These are phyloP conservation scores for Oleoguttula mirabilis DNA, from an alignment of 495 filamentous ascomycete genomes.

Conservation along the genomic window DNA sequence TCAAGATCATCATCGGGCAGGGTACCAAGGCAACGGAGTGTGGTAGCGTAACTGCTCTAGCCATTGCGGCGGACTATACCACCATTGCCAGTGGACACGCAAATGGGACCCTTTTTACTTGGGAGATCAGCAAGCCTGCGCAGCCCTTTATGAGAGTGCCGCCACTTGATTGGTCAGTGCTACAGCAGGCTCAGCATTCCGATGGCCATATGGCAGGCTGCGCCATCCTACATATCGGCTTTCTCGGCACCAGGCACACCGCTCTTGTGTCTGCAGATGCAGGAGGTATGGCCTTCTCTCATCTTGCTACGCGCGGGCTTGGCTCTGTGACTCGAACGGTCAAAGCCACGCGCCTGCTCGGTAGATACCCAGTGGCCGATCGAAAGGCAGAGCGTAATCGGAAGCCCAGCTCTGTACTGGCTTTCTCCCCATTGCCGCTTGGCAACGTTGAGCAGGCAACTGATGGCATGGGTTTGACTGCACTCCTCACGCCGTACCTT, in stretches of 20 bases:
- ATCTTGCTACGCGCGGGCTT: slow-evolving; percentile 82
- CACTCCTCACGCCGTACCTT: slow-evolving; percentile 90
- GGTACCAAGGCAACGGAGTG: slow-evolving; percentile 91
- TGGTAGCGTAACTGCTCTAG: slow-evolving; percentile 74
- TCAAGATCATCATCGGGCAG: slow-evolving; percentile 87
- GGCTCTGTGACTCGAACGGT: slow-evolving; percentile 75
- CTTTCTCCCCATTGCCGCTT: slow-evolving; percentile 78
- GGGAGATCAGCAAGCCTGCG: slow-evolving; percentile 73
- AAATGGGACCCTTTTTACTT: slow-evolving; percentile 88
- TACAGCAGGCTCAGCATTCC: slow-evolving; percentile 44
- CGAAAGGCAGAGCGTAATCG: slow-evolving; percentile 45
- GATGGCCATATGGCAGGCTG: slow-evolving; percentile 76
- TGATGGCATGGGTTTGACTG: slow-evolving; percentile 81
- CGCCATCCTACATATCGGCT: slow-evolving; percentile 77
- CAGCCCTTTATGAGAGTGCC: slow-evolving; percentile 82
- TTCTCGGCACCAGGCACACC: slow-evolving; percentile 89
- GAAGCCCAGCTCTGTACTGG: slow-evolving; percentile 91
- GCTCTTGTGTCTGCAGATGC: slow-evolving; percentile 97
- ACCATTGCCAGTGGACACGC: slow-evolving; percentile 84
- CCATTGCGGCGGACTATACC: slow-evolving; percentile 84
- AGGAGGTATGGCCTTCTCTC: slow-evolving; percentile 93
- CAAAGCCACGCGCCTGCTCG: slow-evolving; percentile 80
- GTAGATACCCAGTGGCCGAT: slow-evolving; percentile 64
- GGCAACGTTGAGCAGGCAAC: slow-evolving; percentile 84
- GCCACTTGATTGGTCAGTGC: slow-evolving; percentile 52